phyloP scores from a whole-genome alignment of 768 basidiomycete species.

The Gloeophyllum trabeum region DNA sequence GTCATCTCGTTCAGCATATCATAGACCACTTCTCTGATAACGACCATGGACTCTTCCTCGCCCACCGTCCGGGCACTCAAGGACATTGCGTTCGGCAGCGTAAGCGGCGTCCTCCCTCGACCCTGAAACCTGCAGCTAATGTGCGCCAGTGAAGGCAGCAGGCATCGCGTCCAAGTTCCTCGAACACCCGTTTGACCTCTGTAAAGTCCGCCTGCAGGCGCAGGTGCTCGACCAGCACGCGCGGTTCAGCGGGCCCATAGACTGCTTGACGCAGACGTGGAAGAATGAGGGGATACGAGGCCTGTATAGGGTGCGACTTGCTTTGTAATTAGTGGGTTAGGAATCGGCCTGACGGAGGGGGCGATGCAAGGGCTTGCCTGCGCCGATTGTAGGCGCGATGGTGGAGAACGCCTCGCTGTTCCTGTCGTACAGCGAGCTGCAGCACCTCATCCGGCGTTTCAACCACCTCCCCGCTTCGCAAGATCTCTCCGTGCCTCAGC shows the following conservation, averaged over 20 bases:
- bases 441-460: slow-evolving; percentile 42
- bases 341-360: no score
- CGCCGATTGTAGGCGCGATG: slow-evolving; percentile 87
- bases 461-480: slow-evolving; percentile 21
- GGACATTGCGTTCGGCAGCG: slow-evolving; percentile 13
- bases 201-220: slow-evolving; percentile 88
- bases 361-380: slow-evolving; percentile 59
- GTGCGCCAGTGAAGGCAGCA: slow-evolving; percentile 59
- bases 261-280: slow-evolving; percentile 80
- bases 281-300: slow-evolving; percentile 73
- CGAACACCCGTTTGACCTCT: slow-evolving; percentile 92
- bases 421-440: slow-evolving; percentile 71
- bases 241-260: slow-evolving; percentile 76
- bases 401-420: slow-evolving; percentile 86
- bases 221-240: slow-evolving; percentile 67
- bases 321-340: background rate
- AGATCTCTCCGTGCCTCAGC: slow-evolving; percentile 51
- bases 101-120: background rate
- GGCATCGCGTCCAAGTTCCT: slow-evolving; percentile 85
- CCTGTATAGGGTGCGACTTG: slow-evolving; percentile 68
- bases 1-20: no score
- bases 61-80: slow-evolving; percentile 9
- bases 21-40: no score
- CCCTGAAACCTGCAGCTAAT: no score
- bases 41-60: background rate